phyloP scores from a whole-genome alignment of 768 basidiomycete species.

The Pleurotus citrinopileatus region DNA sequence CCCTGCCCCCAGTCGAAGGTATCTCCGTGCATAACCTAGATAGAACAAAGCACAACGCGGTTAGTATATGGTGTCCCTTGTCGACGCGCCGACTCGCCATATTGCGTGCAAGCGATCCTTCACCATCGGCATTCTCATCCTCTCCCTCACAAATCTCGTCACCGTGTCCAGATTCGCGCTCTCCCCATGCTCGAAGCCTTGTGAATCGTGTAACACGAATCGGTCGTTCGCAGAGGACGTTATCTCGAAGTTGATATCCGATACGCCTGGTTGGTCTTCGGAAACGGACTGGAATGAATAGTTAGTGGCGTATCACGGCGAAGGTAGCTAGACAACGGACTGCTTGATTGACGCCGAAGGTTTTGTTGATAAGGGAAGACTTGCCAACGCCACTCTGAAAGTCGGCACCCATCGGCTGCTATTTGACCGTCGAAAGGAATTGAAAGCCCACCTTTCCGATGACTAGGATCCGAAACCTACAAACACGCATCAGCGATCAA shows the following conservation, averaged over 20 bases:
- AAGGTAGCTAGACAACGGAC: background rate
- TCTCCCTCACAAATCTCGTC: constrained; percentile 9
- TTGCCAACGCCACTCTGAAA: constrained; percentile 8
- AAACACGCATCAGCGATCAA: background rate
- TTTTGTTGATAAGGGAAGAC: constrained; percentile 13
- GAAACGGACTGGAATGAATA: constrained; percentile 1
- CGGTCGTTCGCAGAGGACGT: constrained; percentile 6
- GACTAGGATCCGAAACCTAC: background rate
- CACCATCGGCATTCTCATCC: background rate
- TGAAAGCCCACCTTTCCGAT: background rate
- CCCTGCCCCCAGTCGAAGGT: constrained; percentile 19
- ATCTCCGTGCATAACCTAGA: constrained; percentile 29
- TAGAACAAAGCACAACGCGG: too few relatives aligned
- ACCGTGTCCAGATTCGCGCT: constrained; percentile 11
- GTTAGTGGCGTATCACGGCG: background rate
- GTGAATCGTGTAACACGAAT: constrained; percentile 16
- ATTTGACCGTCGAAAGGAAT: background rate
- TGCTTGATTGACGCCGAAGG: constrained; percentile 9
- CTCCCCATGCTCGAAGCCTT: constrained; percentile 15
- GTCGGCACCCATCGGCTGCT: background rate
- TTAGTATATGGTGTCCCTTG: background rate
- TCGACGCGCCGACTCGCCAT: constrained; percentile 17
- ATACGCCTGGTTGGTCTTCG: constrained; percentile 3
- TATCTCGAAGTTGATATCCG: constrained; percentile 12
- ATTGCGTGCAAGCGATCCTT: constrained; percentile 24